phyloP scores from a whole-genome alignment of 176 grass and related monocot species.

The Ensete ventricosum region DNA sequence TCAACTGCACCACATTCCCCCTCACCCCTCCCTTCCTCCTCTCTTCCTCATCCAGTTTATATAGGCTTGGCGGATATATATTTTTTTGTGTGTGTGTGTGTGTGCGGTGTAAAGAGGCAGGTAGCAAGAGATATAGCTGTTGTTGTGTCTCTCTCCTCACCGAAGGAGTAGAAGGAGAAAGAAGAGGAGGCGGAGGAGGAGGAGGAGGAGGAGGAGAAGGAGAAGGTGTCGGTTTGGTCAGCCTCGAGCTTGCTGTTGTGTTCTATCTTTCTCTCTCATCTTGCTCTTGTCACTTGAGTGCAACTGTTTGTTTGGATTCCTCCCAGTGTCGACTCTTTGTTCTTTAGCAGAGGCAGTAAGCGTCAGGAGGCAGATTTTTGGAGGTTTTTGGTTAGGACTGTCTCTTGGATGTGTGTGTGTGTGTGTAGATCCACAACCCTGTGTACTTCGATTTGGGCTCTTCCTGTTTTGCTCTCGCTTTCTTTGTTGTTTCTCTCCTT shows the following conservation, averaged over 20 bases:
- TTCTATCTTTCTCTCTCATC: background rate
- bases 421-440: background rate
- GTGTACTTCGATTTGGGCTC: background rate
- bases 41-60: background rate
- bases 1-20: background rate
- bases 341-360: constrained; percentile 6
- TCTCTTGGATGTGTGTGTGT: background rate
- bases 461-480: background rate
- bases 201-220: too few relatives aligned
- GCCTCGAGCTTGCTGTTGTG: too few relatives aligned
- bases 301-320: constrained; percentile 13
- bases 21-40: background rate
- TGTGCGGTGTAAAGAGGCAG: too few relatives aligned
- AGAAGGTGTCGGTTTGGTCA: too few relatives aligned
- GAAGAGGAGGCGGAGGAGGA: too few relatives aligned
- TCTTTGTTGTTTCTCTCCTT: background rate
- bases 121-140: background rate
- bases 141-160: background rate
- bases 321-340: background rate
- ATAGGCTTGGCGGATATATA: too few relatives aligned
- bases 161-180: too few relatives aligned
- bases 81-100: too few relatives aligned
- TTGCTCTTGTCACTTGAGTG: constrained; percentile 7
- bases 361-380: background rate
- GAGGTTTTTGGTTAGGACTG: constrained; percentile 3